Evolutionary conservation across 2,329 filamentous ascomycete species (phyloP).

Genomic region (Colletotrichum sp.): DNA sequence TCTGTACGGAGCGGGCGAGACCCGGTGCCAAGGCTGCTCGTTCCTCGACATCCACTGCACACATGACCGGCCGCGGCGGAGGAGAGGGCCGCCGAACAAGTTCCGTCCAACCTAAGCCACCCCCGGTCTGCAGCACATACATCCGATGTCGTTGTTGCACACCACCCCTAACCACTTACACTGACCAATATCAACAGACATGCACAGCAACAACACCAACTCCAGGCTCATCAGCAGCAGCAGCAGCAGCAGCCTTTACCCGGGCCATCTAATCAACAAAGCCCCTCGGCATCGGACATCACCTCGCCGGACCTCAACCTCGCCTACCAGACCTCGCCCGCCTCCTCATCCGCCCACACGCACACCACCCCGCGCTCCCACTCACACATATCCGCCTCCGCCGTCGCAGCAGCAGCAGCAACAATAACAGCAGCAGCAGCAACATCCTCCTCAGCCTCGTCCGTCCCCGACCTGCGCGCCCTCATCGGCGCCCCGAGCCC

Average conservation of each 20-base stretch:
- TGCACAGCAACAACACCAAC: neutral
- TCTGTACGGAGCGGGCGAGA: conserved; percentile 9
- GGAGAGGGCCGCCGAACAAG: conserved; percentile 31
- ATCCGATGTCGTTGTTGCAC: neutral
- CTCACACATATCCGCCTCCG: neutral
- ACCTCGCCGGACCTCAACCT: conserved; percentile 1
- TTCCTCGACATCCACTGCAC: conserved; percentile 31
- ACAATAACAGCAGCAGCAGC: neutral
- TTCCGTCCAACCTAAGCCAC: neutral
- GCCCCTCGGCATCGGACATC: neutral
- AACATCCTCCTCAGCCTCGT: neutral
- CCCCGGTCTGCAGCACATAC: neutral
- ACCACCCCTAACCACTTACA: neutral
- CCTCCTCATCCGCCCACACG: neutral
- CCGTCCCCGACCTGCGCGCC: conserved; percentile 3
- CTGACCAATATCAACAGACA: conserved; percentile 2
- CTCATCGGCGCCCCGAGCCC: conserved; percentile 11
- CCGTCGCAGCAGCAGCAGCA: neutral
- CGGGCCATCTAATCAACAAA: neutral
- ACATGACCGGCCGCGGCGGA: conserved; percentile 28
- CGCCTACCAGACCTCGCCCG: conserved; percentile 2
- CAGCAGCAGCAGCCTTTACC: neutral
- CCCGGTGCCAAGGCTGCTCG: conserved; percentile 26
- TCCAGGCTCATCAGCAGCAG: neutral
- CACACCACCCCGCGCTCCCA: neutral